A percentile compares a stretch with the other conserved stretches of the same genome.
phyloP scores from a whole-genome alignment of 2,329 filamentous ascomycete genomes.

The Apiospora arundinis region DNA sequence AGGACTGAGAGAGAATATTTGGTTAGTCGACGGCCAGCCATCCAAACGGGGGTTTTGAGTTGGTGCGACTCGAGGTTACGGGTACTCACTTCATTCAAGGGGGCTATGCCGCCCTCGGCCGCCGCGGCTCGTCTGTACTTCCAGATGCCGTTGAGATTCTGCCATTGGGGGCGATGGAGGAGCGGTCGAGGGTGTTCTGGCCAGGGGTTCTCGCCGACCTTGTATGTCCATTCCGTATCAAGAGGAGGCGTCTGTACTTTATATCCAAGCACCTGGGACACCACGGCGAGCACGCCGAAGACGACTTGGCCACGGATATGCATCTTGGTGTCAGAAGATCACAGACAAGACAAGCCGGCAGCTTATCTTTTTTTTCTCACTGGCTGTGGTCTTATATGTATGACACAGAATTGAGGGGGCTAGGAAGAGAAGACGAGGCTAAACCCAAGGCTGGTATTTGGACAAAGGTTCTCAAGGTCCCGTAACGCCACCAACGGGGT shows the following conservation, averaged over 20 bases:
- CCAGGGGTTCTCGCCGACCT: constrained; percentile 61
- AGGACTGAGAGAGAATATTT: neutral
- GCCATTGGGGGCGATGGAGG: constrained; percentile 59
- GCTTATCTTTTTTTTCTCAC: constrained; percentile 4
- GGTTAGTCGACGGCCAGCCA: neutral
- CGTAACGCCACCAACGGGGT: neutral
- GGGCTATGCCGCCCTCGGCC: constrained; percentile 30
- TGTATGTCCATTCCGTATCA: constrained; percentile 58
- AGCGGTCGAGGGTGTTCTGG: constrained; percentile 64
- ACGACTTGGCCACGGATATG: neutral
- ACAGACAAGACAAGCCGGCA: neutral
- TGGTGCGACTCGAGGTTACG: neutral
- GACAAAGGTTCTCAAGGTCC: neutral
- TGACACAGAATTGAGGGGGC: neutral
- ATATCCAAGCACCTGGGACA: constrained; percentile 29
- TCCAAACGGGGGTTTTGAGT: neutral
- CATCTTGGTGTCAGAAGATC: constrained; percentile 2
- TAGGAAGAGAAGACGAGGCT: neutral
- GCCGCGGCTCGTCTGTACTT: constrained; percentile 50
- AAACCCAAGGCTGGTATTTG: neutral
- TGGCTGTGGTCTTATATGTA: neutral
- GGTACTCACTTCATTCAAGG: constrained; percentile 36
- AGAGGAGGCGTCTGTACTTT: constrained; percentile 45
- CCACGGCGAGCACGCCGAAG: constrained; percentile 23
- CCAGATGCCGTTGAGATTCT: constrained; percentile 66